Evolutionary conservation across 257 asterid species (phyloP).

Genomic region (Penstemon eatonii): DNA sequence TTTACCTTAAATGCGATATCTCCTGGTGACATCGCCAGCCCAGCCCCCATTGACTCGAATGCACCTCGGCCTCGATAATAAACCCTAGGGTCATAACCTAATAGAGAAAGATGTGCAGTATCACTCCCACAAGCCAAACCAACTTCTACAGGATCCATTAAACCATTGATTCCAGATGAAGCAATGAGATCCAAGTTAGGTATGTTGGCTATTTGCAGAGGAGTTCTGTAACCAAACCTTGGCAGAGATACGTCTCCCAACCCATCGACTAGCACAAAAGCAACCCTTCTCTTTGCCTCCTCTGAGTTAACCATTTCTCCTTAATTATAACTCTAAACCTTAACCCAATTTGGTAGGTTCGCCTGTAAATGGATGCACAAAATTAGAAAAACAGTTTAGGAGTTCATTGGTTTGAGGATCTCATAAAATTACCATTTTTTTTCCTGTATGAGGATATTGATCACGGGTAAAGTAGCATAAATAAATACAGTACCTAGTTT

Average conservation of each 20-base stretch:
- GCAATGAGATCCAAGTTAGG: conserved; percentile 87
- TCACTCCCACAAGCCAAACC: conserved; percentile 98
- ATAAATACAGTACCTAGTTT: no score
- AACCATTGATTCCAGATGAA: conserved; percentile 84
- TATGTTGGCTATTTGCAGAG: conserved; percentile 67
- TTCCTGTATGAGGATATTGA: no score
- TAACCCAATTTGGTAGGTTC: no score
- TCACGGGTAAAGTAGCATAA: no score
- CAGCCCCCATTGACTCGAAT: conserved; percentile 98
- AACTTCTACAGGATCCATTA: conserved; percentile 97
- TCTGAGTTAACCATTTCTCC: conserved; percentile 55
- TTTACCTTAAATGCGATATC: conserved; percentile 92
- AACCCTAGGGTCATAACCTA: conserved; percentile 89
- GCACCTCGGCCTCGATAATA: conserved; percentile 99
- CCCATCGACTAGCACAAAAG: conserved; percentile 88
- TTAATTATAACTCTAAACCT: not conserved
- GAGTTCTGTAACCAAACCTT: conserved; percentile 67
- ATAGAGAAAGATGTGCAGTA: conserved; percentile 88
- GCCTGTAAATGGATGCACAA: no score
- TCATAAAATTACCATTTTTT: no score
- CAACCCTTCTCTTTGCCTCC: conserved; percentile 80
- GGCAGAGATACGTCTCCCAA: conserved; percentile 93
- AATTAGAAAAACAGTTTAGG: no score
- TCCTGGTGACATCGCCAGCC: conserved; percentile 93
- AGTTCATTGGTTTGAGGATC: no score